Percentiles rank a stretch among this genome's conserved stretches.
Evolutionary conservation across 805 yeast species (phyloP).

Genomic region (Scheffersomyces ergatensis): DNA sequence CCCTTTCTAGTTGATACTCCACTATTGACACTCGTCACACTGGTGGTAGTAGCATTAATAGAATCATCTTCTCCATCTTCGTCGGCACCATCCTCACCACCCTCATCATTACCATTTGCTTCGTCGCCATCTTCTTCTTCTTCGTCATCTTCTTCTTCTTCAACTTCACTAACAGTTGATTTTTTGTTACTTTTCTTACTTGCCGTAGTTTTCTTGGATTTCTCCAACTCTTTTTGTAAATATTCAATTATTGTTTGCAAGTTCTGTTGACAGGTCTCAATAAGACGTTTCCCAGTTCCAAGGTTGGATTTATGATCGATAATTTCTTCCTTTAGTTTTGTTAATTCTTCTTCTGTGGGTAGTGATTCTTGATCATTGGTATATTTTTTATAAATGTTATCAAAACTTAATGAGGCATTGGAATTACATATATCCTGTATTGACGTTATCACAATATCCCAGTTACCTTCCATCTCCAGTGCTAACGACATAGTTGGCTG

Average conservation of each 20-base stretch:
- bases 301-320: slow-evolving; percentile 56
- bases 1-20: slow-evolving; percentile 1
- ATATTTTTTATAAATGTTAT: slow-evolving; percentile 29
- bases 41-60: not conserved
- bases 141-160: not conserved
- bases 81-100: no score
- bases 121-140: not conserved
- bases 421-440: slow-evolving; percentile 66
- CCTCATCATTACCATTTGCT: slow-evolving; percentile 9
- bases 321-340: slow-evolving; percentile 37
- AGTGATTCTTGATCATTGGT: slow-evolving; percentile 15
- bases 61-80: slow-evolving; percentile 7
- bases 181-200: not conserved
- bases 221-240: slow-evolving; percentile 15
- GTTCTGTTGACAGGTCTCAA: slow-evolving; percentile 42
- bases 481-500: not conserved
- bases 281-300: slow-evolving; percentile 44
- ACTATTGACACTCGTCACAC: no score
- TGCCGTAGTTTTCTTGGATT: slow-evolving; percentile 4
- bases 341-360: slow-evolving; percentile 37
- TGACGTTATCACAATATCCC: slow-evolving; percentile 68
- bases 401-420: slow-evolving; percentile 54
- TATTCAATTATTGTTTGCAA: slow-evolving; percentile 43
- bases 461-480: slow-evolving; percentile 51
- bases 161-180: not conserved